Evolutionary conservation across 73 alveolate species (phyloP).

Genomic region (Breviolum minutum): DNA sequence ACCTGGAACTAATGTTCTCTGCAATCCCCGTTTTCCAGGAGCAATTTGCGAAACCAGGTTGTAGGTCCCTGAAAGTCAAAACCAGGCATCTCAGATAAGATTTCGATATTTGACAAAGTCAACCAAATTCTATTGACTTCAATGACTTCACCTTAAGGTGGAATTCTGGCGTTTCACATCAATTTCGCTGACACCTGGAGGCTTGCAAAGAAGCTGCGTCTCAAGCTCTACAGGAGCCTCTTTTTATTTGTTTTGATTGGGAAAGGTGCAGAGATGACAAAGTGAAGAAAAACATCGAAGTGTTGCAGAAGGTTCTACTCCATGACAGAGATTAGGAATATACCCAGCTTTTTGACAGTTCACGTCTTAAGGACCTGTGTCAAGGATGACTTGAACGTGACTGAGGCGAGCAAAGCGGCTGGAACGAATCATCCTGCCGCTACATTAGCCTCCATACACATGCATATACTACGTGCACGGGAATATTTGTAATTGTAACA

Average conservation of each 20-base stretch:
- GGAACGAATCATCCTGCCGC: background rate
- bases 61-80: too few species aligned
- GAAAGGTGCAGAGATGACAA: background rate
- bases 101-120: background rate
- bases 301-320: too few species aligned
- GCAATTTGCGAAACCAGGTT: too few species aligned
- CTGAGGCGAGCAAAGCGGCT: conserved; percentile 95
- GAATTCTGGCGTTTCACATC: background rate
- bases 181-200: background rate
- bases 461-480: background rate
- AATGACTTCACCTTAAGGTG: too few species aligned
- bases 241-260: background rate
- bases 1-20: too few species aligned
- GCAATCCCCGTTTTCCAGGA: too few species aligned
- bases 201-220: conserved; percentile 97
- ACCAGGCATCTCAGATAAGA: too few species aligned
- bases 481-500: background rate
- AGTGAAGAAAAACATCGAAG: background rate
- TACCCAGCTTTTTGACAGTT: background rate
- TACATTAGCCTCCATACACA: too few species aligned
- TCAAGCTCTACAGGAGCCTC: conserved; percentile 96
- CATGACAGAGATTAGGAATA: too few species aligned
- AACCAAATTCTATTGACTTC: too few species aligned
- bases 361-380: conserved; percentile 96
- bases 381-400: conserved; percentile 98